These are phyloP conservation scores for Citrus trifoliata DNA, from an alignment of 345 rosid genomes.

Conservation along the genomic window DNA sequence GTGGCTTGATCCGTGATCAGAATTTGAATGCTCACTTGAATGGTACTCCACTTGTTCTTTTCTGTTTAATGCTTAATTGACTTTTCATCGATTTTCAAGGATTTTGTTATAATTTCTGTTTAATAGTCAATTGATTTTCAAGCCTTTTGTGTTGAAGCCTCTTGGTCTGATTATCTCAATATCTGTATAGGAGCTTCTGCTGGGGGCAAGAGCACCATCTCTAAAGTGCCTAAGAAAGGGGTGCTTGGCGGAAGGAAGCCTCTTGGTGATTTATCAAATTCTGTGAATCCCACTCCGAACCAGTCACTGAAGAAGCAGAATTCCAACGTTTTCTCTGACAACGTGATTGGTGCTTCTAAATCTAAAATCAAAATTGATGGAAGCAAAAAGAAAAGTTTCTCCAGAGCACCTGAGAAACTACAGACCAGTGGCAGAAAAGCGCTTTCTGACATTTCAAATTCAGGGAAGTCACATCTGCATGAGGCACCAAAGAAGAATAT, in stretches of 20 bases:
- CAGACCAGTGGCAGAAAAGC: conserved; percentile 38
- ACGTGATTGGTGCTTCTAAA: conserved; percentile 15
- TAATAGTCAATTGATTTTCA: not conserved
- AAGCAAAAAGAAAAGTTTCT: conserved; percentile 29
- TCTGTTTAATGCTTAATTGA: not conserved
- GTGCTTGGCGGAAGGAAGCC: conserved; percentile 52
- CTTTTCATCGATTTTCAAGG: not conserved
- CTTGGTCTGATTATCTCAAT: not conserved
- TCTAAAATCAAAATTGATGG: conserved; percentile 22
- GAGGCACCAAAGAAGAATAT: conserved; percentile 38
- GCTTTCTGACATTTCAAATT: conserved; percentile 59
- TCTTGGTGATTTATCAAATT: conserved; percentile 63
- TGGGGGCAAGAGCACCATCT: conserved; percentile 28
- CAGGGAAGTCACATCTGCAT: conserved; percentile 25
- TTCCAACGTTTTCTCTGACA: conserved; percentile 26
- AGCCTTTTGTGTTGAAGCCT: not conserved
- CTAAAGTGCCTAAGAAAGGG: conserved; percentile 33
- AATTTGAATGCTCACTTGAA: conserved; percentile 28
- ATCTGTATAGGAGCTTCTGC: conserved; percentile 24
- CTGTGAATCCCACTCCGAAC: conserved; percentile 31
- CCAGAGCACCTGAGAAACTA: conserved; percentile 27
- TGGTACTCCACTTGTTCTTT: conserved; percentile 14
- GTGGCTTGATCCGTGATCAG: conserved; percentile 38
- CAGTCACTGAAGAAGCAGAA: conserved; percentile 36
- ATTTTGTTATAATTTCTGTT: not conserved